These are phyloP conservation scores for Edaphochlamys debaryana DNA, from an alignment of 139 green algal genomes.

Conservation along the genomic window DNA sequence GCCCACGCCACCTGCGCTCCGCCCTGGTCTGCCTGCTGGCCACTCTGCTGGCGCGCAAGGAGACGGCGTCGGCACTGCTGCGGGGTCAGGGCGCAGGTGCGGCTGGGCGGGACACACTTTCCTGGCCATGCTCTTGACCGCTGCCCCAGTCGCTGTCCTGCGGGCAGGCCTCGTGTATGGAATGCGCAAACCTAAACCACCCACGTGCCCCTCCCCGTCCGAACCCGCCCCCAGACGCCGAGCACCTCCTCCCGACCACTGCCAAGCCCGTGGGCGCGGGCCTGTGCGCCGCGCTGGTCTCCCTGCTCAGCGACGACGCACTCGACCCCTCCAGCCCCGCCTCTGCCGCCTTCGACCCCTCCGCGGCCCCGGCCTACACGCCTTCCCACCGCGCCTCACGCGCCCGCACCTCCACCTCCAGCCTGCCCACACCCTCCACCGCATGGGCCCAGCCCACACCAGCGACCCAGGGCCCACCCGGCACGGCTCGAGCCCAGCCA, in stretches of 20 bases:
- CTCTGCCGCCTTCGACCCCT: neutral
- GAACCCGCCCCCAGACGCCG: neutral
- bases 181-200: too few species aligned
- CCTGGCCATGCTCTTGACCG: too few species aligned
- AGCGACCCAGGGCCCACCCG: too few species aligned
- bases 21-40: slow-evolving; percentile 44
- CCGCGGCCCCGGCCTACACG: neutral
- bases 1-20: neutral
- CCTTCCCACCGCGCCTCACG: too few species aligned
- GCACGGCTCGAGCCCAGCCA: too few species aligned
- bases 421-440: too few species aligned
- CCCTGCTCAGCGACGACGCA: slow-evolving; percentile 32
- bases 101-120: too few species aligned
- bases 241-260: slow-evolving; percentile 34
- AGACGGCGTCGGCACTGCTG: slow-evolving; percentile 29
- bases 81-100: neutral
- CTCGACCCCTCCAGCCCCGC: slow-evolving; percentile 5
- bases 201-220: too few species aligned
- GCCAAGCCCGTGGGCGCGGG: slow-evolving; percentile 34
- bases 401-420: too few species aligned
- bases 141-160: too few species aligned
- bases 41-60: slow-evolving; percentile 40
- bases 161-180: too few species aligned
- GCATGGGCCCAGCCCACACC: too few species aligned
- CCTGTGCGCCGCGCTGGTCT: slow-evolving; percentile 48